Conservation (phyloP, 805 yeast genomes). For the Schwanniomyces sp. region DNA sequence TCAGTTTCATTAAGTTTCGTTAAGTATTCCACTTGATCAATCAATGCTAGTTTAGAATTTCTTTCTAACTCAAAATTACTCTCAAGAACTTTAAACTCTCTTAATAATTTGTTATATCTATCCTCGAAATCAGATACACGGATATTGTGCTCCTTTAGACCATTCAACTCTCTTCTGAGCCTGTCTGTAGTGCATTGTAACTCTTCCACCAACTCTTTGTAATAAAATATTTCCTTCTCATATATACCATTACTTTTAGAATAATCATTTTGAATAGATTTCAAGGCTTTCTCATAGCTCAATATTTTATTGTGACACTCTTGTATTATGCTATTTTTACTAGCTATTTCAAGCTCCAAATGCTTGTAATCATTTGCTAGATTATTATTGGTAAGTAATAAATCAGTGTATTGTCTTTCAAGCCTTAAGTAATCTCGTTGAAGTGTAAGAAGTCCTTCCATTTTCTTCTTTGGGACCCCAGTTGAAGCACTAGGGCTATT, state of each 20-base stretch:
- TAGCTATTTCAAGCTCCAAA: conserved; percentile 29
- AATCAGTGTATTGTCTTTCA: conserved; percentile 29
- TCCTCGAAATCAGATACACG: conserved; percentile 14
- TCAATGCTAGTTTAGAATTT: conserved; percentile 50
- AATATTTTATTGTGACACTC: conserved; percentile 26
- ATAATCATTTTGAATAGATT: conserved; percentile 27
- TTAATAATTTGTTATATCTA: conserved; percentile 28
- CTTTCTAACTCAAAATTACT: conserved; percentile 54
- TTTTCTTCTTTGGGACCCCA: conserved; percentile 4
- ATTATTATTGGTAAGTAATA: conserved; percentile 24
- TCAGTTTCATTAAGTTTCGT: conserved; percentile 33
- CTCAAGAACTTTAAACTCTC: conserved; percentile 41
- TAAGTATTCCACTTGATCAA: conserved; percentile 54
- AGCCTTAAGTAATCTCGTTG: conserved; percentile 9
- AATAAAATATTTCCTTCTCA: conserved; percentile 27
- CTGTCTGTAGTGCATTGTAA: conserved; percentile 24
- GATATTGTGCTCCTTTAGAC: conserved; percentile 7
- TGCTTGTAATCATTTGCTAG: conserved; percentile 25
- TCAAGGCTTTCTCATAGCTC: conserved; percentile 27
- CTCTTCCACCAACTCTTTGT: conserved; percentile 33
- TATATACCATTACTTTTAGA: conserved; percentile 25
- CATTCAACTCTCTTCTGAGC: conserved; percentile 16
- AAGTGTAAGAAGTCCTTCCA: conserved; percentile 3
- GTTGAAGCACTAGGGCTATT: conserved; percentile 3
- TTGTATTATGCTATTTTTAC: conserved; percentile 20